phyloP scores from a whole-genome alignment of 768 basidiomycete species.

The Boletus coccyginus region DNA sequence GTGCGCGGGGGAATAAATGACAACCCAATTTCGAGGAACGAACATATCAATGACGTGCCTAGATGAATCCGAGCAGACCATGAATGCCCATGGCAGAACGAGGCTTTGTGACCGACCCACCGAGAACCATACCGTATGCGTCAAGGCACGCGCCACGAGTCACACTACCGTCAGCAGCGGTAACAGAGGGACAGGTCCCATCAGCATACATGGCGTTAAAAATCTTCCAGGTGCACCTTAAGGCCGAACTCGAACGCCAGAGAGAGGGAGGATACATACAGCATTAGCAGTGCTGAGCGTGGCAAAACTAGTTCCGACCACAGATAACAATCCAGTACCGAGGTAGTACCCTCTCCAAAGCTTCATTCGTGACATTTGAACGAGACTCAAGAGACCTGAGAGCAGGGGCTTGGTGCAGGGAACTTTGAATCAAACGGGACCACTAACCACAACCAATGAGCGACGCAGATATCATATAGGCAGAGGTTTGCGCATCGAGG shows the following conservation, averaged over 20 bases:
- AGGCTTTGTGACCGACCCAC: conserved; percentile 31
- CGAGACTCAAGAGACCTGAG: conserved; percentile 68
- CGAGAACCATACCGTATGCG: conserved; percentile 76
- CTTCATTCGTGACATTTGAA: conserved; percentile 73
- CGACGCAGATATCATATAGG: conserved; percentile 81
- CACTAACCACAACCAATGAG: conserved; percentile 72
- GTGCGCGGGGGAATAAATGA: conserved; percentile 68
- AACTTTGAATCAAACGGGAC: background rate
- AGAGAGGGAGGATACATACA: conserved; percentile 34
- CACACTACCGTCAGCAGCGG: conserved; percentile 54
- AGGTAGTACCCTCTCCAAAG: conserved; percentile 64
- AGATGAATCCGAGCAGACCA: background rate
- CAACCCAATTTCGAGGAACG: conserved; percentile 76
- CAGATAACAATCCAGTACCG: conserved; percentile 78
- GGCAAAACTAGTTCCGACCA: conserved; percentile 80
- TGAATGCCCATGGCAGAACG: background rate
- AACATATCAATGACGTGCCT: conserved; percentile 77
- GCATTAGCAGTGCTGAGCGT: conserved; percentile 72
- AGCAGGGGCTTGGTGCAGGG: background rate
- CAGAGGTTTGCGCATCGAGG: conserved; percentile 54
- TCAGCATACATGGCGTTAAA: conserved; percentile 76
- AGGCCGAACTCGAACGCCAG: background rate
- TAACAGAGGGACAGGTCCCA: conserved; percentile 69
- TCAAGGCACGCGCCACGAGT: conserved; percentile 68
- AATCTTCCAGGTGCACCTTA: conserved; percentile 40